Conservation (phyloP, 306 rosid genomes). For the Dicorynia guianensis region DNA sequence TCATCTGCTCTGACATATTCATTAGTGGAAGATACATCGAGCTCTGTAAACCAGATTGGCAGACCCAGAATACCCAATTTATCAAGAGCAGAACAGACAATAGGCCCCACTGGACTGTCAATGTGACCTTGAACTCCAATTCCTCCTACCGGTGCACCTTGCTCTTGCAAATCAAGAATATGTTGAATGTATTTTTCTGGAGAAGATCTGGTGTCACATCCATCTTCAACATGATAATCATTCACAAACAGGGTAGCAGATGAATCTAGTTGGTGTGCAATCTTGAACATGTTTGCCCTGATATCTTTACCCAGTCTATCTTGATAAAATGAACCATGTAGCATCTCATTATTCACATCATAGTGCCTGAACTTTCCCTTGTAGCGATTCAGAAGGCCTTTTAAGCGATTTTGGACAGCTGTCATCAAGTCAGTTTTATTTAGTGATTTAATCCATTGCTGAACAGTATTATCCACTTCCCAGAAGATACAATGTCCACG, state of each 20-base stretch:
- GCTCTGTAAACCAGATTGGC: constrained; percentile 92
- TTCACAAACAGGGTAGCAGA: constrained; percentile 73
- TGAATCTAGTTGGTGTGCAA: constrained; percentile 72
- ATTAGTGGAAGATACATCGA: constrained; percentile 80
- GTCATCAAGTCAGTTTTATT: constrained; percentile 64
- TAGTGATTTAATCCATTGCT: constrained; percentile 72
- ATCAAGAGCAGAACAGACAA: constrained; percentile 76
- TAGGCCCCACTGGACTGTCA: constrained; percentile 85
- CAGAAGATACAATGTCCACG: constrained; percentile 97
- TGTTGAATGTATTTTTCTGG: constrained; percentile 85
- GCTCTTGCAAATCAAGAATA: constrained; percentile 68
- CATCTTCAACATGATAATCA: constrained; percentile 89
- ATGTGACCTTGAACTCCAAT: constrained; percentile 93
- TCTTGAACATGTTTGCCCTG: constrained; percentile 87
- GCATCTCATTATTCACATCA: constrained; percentile 95
- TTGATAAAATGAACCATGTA: constrained; percentile 84
- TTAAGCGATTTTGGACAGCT: constrained; percentile 81
- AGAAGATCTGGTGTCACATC: constrained; percentile 67
- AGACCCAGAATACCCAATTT: constrained; percentile 76
- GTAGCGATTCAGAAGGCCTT: constrained; percentile 69
- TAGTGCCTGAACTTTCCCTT: constrained; percentile 84
- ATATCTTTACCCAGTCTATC: constrained; percentile 76
- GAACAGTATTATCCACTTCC: constrained; percentile 79
- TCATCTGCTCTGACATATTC: constrained; percentile 83
- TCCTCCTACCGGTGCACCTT: constrained; percentile 90